Evolutionary conservation across 208 protist genomes (phyloP), one percentile per base, ranked within the genome.

Genomic region (Crithidia expoeki): DNA sequence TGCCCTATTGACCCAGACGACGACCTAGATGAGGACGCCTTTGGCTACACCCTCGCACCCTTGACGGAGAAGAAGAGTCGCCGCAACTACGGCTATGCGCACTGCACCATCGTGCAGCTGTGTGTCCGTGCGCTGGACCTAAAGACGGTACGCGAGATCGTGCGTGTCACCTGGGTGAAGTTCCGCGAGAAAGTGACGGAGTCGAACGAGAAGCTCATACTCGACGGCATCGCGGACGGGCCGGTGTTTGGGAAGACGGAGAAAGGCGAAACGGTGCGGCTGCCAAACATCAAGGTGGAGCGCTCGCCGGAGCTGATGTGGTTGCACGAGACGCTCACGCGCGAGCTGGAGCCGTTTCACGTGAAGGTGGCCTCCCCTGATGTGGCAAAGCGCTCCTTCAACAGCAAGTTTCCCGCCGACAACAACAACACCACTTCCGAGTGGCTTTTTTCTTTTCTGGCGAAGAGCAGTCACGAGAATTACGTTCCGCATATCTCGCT

Each of bases 401-500:
- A 94, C 78, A 83, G 71, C 46, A 77, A 78, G 47, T 94, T 92
- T 66, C 84, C 85, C 7, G 62, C 62, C 3, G 83, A 85, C 25
- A 72, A 57, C 62, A 69, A 60, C 17, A 62, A 34, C 14, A 65
- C 76, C 27, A 76, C 72, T 3, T 55, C 84, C 25, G 57, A 85
- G 58, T 94, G 81, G 74, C 82, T 89, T 73, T 72, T 82, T 6
- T 74, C 88, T 27, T 94, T 81, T 30, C 36, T 83, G 7, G 68
- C 62, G 11, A 70, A 80, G 64, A 68, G 77, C 59, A 42, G 76
- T 5, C 47, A 76, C 27, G 80, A 88, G 30, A 76, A 88, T 53
- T 94, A 94, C 66, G 51, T 60, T 16, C 88, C 88, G 9, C 89
- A 92, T 68, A 85, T 94, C 62, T 88, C 86, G 23, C 80, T 94